Evolutionary conservation across 768 basidiomycete genomes (phyloP), one percentile per base, ranked within the genome.

Genomic region (Peribolospora kevripleyi): DNA sequence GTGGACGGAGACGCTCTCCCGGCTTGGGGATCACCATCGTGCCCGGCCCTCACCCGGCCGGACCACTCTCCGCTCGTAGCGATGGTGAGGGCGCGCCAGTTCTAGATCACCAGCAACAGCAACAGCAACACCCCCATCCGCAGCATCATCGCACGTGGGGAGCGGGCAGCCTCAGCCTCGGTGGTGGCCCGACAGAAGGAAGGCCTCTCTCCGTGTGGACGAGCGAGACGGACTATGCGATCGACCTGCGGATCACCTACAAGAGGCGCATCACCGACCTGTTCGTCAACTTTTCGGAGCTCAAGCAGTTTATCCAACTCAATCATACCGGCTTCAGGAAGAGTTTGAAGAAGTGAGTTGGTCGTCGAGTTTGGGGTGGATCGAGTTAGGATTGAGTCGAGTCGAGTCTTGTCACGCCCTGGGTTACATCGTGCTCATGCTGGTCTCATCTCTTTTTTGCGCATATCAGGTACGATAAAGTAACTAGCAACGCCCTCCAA

Each of bases 311-410:
- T 60, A 78, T 86, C 55, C 86, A 95, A 62, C 70, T 93, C 55
- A 97, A 97, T 66, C 75, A 84, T 65, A 82, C 85, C 0, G 91
- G 88, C 9, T 86, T 95, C 69, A 76, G 85, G 61, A 95, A 95
- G 72, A 88, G 91, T 43, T 66, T 90, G 64, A 95, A 95, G 70
- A 95, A 95, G 82, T 87, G 65, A 55, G 77, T 67, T 40, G 9
- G 0, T 5, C n/a, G 51, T 54, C 25, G 25, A 25, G 25, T 25
- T 25, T 25, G 8, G 7, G 25, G 25, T 25, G 25, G 25, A 25
- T 25, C 25, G 25, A 25, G 25, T 25, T 25, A 25, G 25, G 25
- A 25, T 25, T 25, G 25, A 25, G 25, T 25, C 25, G 25, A 25
- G 25, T 25, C 43, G 43, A 45, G 25, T 25, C 25, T 25, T 25